These are phyloP conservation scores for Paecilomyces fulvus DNA, from an alignment of 2,329 filamentous ascomycete genomes.

Conservation along the genomic window DNA sequence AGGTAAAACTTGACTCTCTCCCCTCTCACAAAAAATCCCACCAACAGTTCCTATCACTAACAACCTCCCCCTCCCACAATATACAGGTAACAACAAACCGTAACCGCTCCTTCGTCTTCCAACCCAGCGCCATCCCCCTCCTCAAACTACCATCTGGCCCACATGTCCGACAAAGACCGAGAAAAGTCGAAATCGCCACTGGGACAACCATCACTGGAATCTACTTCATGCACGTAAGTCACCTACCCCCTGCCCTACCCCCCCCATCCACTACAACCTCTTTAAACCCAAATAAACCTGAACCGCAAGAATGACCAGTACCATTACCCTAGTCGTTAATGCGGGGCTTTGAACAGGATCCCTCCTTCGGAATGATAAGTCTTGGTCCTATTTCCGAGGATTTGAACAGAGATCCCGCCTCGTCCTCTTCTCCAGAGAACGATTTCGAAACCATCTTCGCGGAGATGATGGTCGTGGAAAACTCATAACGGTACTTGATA, in stretches of 20 bases:
- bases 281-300: neutral
- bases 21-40: neutral
- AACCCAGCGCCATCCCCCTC: slow-evolving; percentile 10
- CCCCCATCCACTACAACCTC: too few species aligned
- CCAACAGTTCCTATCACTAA: neutral
- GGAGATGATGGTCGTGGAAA: neutral
- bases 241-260: slow-evolving; percentile 2
- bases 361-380: slow-evolving; percentile 4
- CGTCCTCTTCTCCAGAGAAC: neutral
- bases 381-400: slow-evolving; percentile 7
- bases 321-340: neutral
- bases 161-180: slow-evolving; percentile 4
- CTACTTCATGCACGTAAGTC: slow-evolving; percentile 13
- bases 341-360: slow-evolving; percentile 2
- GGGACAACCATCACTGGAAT: slow-evolving; percentile 13
- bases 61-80: neutral
- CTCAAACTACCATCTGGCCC: slow-evolving; percentile 8
- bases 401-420: neutral
- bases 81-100: slow-evolving; percentile 11
- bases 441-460: neutral
- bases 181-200: slow-evolving; percentile 6
- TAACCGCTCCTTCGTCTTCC: slow-evolving; percentile 9
- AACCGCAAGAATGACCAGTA: slow-evolving; percentile 2
- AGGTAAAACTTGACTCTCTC: too few species aligned
- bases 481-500: neutral